phyloP scores from a whole-genome alignment of 768 basidiomycete species.

The Phaeolepiota aurea region DNA sequence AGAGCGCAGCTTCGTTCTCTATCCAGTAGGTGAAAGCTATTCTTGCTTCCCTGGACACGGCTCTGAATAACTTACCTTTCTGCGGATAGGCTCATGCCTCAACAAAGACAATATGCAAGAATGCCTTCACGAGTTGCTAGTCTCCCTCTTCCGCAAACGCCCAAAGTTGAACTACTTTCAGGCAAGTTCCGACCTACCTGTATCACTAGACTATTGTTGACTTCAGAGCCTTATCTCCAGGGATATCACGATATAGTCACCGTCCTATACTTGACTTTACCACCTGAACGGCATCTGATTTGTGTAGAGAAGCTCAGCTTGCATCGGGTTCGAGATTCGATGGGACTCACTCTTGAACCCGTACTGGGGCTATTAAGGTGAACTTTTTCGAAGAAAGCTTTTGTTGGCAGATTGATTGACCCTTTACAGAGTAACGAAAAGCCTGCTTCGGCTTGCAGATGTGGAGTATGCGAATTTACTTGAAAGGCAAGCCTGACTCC shows the following conservation, averaged over 20 bases:
- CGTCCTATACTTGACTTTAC: slow-evolving; percentile 72
- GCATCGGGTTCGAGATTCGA: slow-evolving; percentile 77
- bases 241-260: slow-evolving; percentile 92
- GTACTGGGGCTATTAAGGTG: slow-evolving; percentile 74
- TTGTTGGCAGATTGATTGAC: background rate
- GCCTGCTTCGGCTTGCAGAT: slow-evolving; percentile 65
- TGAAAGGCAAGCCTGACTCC: slow-evolving; percentile 41
- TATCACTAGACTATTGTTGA: background rate
- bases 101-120: slow-evolving; percentile 52
- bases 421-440: slow-evolving; percentile 55
- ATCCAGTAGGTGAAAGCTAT: slow-evolving; percentile 69
- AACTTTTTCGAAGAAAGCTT: slow-evolving; percentile 5
- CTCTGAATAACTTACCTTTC: background rate
- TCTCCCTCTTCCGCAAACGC: slow-evolving; percentile 64
- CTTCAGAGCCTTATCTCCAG: slow-evolving; percentile 23
- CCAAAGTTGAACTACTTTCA: slow-evolving; percentile 81
- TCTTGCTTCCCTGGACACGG: background rate
- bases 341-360: slow-evolving; percentile 80
- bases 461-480: slow-evolving; percentile 60
- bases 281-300: slow-evolving; percentile 43
- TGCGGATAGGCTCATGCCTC: slow-evolving; percentile 11
- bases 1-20: slow-evolving; percentile 87
- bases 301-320: slow-evolving; percentile 70
- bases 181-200: slow-evolving; percentile 24
- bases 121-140: slow-evolving; percentile 64